Conservation (phyloP, 306 rosid species). For the Corylus americana region DNA sequence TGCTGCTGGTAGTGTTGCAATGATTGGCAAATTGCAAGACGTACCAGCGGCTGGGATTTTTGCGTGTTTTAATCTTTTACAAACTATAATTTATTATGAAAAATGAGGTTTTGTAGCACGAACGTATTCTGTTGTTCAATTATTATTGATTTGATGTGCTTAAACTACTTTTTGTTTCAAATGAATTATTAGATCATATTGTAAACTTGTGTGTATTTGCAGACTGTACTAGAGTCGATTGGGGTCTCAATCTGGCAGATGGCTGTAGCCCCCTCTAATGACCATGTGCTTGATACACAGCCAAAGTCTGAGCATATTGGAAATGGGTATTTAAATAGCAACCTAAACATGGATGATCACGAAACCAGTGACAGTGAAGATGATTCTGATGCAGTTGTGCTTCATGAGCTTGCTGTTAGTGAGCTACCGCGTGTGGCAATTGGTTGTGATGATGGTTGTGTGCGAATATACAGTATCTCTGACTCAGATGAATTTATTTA, state of each 20-base stretch:
- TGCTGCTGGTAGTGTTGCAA: background rate
- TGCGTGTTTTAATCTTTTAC: background rate
- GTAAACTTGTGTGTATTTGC: constrained; percentile 13
- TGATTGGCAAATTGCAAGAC: background rate
- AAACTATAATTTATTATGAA: background rate
- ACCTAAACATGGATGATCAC: constrained; percentile 19
- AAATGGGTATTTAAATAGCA: constrained; percentile 46
- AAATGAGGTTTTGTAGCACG: background rate
- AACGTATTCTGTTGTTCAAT: background rate
- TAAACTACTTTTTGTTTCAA: background rate
- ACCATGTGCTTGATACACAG: constrained; percentile 21
- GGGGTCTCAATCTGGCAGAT: constrained; percentile 91
- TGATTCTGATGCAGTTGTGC: constrained; percentile 43
- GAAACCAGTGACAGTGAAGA: constrained; percentile 67
- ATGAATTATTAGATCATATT: background rate
- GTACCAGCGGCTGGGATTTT: background rate
- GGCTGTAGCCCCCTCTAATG: constrained; percentile 52
- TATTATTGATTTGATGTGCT: background rate
- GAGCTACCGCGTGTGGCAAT: constrained; percentile 59
- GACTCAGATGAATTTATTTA: constrained; percentile 61
- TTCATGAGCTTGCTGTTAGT: constrained; percentile 26
- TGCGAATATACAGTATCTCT: constrained; percentile 61
- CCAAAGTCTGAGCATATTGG: constrained; percentile 20
- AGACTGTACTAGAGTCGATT: constrained; percentile 66
- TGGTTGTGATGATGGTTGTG: constrained; percentile 77